A percentile compares a stretch with the other conserved stretches of the same genome.
These are phyloP conservation scores for Amanita rubescens DNA, from an alignment of 768 basidiomycete genomes.

Conservation along the genomic window DNA sequence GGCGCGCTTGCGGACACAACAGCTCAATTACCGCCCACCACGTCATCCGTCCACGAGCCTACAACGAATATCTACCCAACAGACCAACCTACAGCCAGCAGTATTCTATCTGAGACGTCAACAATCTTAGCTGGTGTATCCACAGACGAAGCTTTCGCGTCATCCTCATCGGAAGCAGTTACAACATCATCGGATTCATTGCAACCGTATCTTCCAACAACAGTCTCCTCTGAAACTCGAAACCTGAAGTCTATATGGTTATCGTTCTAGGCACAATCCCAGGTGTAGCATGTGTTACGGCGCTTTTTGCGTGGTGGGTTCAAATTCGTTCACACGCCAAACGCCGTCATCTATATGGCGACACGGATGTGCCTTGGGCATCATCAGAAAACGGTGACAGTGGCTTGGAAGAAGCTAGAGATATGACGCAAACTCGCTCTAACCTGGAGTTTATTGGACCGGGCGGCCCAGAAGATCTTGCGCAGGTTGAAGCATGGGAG, in stretches of 20 bases:
- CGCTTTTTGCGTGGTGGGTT: slow-evolving; percentile 43
- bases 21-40: background rate
- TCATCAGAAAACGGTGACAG: slow-evolving; percentile 15
- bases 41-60: background rate
- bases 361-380: slow-evolving; percentile 31
- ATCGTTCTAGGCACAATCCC: slow-evolving; percentile 42
- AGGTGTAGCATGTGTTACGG: slow-evolving; percentile 35
- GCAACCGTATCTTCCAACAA: slow-evolving; percentile 2
- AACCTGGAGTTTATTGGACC: slow-evolving; percentile 16
- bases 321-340: slow-evolving; percentile 31
- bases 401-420: slow-evolving; percentile 17
- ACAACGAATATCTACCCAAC: background rate
- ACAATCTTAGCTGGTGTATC: background rate
- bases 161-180: background rate
- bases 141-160: background rate
- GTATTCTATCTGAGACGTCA: background rate
- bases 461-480: slow-evolving; percentile 19
- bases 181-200: background rate
- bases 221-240: slow-evolving; percentile 6
- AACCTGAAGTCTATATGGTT: slow-evolving; percentile 37
- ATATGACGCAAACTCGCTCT: slow-evolving; percentile 16
- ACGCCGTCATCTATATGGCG: slow-evolving; percentile 24
- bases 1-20: background rate
- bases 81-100: background rate
- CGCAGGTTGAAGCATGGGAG: slow-evolving; percentile 25